Percentiles rank a stretch among this genome's conserved stretches.
These are phyloP conservation scores for Nevesoporus exiguus DNA, from an alignment of 768 basidiomycete genomes.

Conservation along the genomic window DNA sequence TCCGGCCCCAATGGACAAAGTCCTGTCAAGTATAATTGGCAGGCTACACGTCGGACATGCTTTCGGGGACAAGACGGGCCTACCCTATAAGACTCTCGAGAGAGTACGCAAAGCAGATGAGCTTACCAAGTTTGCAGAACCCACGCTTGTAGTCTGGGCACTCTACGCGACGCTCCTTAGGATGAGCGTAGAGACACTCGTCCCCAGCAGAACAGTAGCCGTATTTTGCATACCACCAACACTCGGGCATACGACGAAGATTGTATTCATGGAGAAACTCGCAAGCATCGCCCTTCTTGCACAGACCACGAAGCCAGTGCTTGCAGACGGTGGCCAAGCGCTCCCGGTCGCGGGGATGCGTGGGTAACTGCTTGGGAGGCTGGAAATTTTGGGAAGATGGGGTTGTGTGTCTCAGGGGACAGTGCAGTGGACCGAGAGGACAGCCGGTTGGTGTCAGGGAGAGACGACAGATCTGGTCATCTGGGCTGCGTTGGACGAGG, in stretches of 20 bases:
- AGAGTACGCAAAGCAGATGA: conserved; percentile 3
- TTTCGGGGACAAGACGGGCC: conserved; percentile 88
- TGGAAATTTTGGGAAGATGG: conserved; percentile 90
- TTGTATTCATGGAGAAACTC: conserved; percentile 99
- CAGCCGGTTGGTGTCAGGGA: conserved; percentile 79
- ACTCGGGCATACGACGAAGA: conserved; percentile 95
- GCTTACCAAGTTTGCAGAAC: conserved; percentile 88
- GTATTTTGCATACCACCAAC: conserved; percentile 98
- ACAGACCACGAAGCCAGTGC: conserved; percentile 96
- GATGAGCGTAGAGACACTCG: conserved; percentile 95
- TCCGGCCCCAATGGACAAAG: conserved; percentile 90
- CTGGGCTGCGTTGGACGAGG: conserved; percentile 38
- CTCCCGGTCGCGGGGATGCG: conserved; percentile 80
- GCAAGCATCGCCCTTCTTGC: conserved; percentile 97
- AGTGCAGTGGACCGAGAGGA: conserved; percentile 87
- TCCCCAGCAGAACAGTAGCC: conserved; percentile 97
- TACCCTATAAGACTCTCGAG: conserved; percentile 30
- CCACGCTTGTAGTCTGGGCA: conserved; percentile 96
- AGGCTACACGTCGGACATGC: conserved; percentile 88
- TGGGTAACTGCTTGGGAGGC: conserved; percentile 76
- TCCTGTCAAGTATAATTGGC: conserved; percentile 87
- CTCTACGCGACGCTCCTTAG: conserved; percentile 85
- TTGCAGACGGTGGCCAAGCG: conserved; percentile 93
- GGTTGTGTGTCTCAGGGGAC: conserved; percentile 87
- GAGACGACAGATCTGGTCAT: conserved; percentile 91